Evolutionary conservation across 2,329 filamentous ascomycete genomes (phyloP).

Genomic region (Monosporascus sp.): DNA sequence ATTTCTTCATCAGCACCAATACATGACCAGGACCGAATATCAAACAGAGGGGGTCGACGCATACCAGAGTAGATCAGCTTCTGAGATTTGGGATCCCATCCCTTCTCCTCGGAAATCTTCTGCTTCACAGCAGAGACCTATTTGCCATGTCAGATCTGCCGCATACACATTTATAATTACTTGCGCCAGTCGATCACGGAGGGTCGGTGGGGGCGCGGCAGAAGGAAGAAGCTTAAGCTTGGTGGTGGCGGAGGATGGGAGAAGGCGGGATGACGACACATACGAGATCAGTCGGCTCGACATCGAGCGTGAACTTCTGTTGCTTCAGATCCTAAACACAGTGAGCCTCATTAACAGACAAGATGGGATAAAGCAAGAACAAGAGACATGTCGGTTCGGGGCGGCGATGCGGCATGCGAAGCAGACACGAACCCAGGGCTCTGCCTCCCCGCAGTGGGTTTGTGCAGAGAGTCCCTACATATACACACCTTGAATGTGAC

Average conservation of each 20-base stretch:
- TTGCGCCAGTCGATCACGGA: slow-evolving; percentile 1
- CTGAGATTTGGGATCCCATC: slow-evolving; percentile 84
- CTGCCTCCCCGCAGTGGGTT: slow-evolving; percentile 1
- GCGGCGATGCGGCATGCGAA: neutral
- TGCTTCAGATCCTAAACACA: slow-evolving; percentile 83
- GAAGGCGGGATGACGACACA: slow-evolving; percentile 35
- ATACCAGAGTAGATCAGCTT: slow-evolving; percentile 98
- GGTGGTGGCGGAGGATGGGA: slow-evolving; percentile 8
- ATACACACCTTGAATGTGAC: slow-evolving; percentile 58
- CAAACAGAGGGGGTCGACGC: slow-evolving; percentile 21
- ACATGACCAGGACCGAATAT: neutral
- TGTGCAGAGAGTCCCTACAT: neutral
- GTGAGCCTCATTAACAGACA: slow-evolving; percentile 5
- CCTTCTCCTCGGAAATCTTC: slow-evolving; percentile 87
- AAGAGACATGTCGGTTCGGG: neutral
- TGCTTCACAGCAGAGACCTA: slow-evolving; percentile 88
- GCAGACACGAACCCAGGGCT: neutral
- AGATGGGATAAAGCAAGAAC: neutral
- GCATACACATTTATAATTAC: slow-evolving; percentile 3
- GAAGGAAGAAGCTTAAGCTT: slow-evolving; percentile 2
- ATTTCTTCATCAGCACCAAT: slow-evolving; percentile 19
- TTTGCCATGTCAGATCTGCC: slow-evolving; percentile 15
- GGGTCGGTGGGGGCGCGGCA: slow-evolving; percentile 3
- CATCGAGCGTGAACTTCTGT: slow-evolving; percentile 95
- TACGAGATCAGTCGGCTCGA: slow-evolving; percentile 89